Evolutionary conservation across 768 basidiomycete genomes (phyloP).

Genomic region (Boletellus ananiceps): DNA sequence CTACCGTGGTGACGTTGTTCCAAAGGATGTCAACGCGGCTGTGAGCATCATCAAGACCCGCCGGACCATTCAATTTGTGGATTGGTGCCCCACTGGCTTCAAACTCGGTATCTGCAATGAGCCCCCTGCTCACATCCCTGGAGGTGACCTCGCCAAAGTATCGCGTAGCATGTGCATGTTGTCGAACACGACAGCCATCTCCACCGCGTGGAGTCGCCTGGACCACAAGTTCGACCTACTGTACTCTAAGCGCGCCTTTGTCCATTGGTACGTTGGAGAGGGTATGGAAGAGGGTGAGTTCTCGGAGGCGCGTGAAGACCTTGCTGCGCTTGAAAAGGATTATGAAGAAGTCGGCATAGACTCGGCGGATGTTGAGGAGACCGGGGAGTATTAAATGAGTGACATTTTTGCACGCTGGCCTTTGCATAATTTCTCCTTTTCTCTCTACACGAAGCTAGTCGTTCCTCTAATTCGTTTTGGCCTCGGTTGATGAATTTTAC

Average conservation of each 20-base stretch:
- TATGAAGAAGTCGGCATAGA: conserved; percentile 79
- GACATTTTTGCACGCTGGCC: not conserved
- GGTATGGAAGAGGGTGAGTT: conserved; percentile 94
- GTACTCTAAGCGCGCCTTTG: conserved; percentile 60
- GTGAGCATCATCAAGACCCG: conserved; percentile 73
- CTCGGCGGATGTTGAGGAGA: conserved; percentile 49
- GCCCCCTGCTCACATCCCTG: conserved; percentile 68
- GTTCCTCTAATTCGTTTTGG: conserved; percentile 27
- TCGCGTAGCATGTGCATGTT: conserved; percentile 75
- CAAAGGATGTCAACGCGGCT: conserved; percentile 74
- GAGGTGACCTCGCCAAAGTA: conserved; percentile 73
- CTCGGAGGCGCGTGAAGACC: conserved; percentile 97
- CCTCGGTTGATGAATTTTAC: conserved; percentile 33
- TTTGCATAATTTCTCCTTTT: conserved; percentile 2
- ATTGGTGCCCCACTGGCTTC: conserved; percentile 79
- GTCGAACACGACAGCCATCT: conserved; percentile 71
- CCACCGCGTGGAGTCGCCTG: conserved; percentile 67
- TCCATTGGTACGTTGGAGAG: conserved; percentile 68
- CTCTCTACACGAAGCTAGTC: conserved; percentile 26
- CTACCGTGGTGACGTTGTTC: conserved; percentile 74
- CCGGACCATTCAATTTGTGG: conserved; percentile 75
- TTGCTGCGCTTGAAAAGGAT: conserved; percentile 99
- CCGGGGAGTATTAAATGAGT: conserved; percentile 40
- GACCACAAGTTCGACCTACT: conserved; percentile 79
- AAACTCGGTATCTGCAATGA: conserved; percentile 78